phyloP scores from a whole-genome alignment of 768 basidiomycete genomes.

The Trametes villosa region DNA sequence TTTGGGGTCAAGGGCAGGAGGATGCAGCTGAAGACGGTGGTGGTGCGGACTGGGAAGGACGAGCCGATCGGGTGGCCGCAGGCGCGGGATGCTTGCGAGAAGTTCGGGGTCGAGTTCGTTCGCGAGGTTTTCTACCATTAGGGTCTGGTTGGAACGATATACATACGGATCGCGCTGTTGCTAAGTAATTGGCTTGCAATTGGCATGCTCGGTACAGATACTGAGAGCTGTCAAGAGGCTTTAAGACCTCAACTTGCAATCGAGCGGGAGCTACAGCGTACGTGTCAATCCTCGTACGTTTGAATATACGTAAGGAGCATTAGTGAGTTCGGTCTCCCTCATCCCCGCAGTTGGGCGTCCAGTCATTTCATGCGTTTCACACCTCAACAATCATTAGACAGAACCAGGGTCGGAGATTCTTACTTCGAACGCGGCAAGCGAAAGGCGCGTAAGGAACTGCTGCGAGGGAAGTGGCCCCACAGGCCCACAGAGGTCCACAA shows the following conservation, averaged over 20 bases:
- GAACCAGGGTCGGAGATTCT: not conserved
- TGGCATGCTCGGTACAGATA: no score
- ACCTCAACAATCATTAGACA: no score
- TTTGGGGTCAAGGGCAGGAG: not conserved
- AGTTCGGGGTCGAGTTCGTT: not conserved
- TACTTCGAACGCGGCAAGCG: not conserved
- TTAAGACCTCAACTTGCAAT: no score
- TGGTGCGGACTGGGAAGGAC: not conserved
- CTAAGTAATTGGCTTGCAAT: no score
- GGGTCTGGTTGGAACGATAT: not conserved
- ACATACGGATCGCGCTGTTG: no score
- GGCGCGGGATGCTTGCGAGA: not conserved
- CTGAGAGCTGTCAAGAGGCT: no score
- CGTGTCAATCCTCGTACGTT: no score
- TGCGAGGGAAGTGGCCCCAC: conserved; percentile 6
- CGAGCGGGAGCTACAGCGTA: no score
- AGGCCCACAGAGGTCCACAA: conserved; percentile 12
- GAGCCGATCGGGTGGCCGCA: not conserved
- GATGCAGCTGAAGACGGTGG: not conserved
- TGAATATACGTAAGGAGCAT: no score
- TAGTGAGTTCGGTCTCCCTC: no score
- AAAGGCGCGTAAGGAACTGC: not conserved
- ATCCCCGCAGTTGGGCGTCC: no score
- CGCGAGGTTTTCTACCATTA: not conserved
- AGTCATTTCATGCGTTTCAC: no score